A percentile compares a stretch with the other conserved stretches of the same genome.
phyloP scores from a whole-genome alignment of 2,329 filamentous ascomycete genomes.

The Cercospora sesami region DNA sequence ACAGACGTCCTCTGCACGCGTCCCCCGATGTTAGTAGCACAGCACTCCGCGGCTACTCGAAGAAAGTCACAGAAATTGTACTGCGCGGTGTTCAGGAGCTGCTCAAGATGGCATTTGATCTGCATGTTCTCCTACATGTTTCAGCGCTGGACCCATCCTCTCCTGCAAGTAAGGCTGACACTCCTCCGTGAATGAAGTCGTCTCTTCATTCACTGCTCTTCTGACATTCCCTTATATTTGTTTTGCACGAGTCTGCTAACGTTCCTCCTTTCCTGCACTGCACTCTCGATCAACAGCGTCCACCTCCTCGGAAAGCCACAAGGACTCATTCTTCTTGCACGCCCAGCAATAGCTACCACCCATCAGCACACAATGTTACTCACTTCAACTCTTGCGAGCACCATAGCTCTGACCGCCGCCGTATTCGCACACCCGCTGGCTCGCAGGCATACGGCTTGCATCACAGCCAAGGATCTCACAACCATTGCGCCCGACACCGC shows the following conservation, averaged over 20 bases:
- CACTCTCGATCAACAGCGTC: background rate
- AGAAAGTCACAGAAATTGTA: background rate
- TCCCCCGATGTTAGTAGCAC: background rate
- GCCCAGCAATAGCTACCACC: background rate
- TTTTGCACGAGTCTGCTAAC: background rate
- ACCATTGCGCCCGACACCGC: constrained; percentile 59
- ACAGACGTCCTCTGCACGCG: background rate
- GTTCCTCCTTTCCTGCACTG: background rate
- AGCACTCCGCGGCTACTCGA: background rate
- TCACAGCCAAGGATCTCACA: constrained; percentile 48
- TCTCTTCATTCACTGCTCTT: background rate
- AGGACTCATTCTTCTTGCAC: background rate
- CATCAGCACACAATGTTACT: constrained; percentile 7
- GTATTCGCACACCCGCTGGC: background rate
- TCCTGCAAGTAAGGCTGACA: constrained; percentile 8
- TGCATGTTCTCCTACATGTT: background rate
- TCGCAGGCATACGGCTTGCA: constrained; percentile 20
- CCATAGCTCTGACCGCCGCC: constrained; percentile 9
- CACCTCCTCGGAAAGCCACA: background rate
- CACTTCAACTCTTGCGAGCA: constrained; percentile 3
- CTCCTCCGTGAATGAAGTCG: constrained; percentile 7
- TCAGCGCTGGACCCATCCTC: constrained; percentile 1
- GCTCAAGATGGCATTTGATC: constrained; percentile 5
- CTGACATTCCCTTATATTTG: background rate
- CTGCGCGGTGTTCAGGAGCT: background rate